Conservation (phyloP, 2,329 filamentous ascomycete genomes). For the Rutstroemia sp. region DNA sequence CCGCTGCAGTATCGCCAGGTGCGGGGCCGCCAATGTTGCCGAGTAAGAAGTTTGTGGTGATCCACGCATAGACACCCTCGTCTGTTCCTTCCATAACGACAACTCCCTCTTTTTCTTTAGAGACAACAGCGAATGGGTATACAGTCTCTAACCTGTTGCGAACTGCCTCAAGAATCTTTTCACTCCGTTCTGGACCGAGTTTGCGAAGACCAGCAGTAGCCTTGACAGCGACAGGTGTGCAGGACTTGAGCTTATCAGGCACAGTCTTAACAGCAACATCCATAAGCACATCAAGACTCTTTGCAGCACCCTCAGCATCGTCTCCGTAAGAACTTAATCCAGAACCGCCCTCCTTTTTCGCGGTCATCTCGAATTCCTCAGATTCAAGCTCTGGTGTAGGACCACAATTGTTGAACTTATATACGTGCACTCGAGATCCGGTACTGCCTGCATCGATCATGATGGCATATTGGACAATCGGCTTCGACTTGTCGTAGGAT, state of each 20-base stretch:
- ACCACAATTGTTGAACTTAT: constrained; percentile 98
- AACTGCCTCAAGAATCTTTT: constrained; percentile 80
- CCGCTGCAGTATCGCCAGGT: constrained; percentile 80
- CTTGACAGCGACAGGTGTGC: constrained; percentile 94
- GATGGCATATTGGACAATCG: constrained; percentile 91
- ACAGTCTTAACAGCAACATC: constrained; percentile 77
- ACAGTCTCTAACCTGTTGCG: constrained; percentile 74
- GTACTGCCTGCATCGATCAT: constrained; percentile 99
- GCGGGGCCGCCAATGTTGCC: constrained; percentile 95
- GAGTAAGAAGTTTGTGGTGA: constrained; percentile 96
- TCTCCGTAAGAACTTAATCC: constrained; percentile 79
- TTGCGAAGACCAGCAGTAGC: constrained; percentile 90
- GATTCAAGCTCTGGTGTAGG: constrained; percentile 88
- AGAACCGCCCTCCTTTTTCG: constrained; percentile 66
- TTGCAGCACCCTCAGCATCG: constrained; percentile 81
- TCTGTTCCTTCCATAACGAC: constrained; percentile 96
- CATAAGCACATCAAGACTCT: constrained; percentile 82
- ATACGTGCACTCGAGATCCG: constrained; percentile 95
- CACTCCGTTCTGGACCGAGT: constrained; percentile 71
- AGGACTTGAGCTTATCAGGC: constrained; percentile 82
- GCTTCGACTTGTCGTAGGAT: constrained; percentile 80
- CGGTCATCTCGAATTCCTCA: constrained; percentile 90
- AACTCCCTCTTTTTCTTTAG: constrained; percentile 76
- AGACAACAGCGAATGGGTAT: constrained; percentile 93
- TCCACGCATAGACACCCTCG: constrained; percentile 98